A percentile compares a stretch with the other conserved stretches of the same genome.
Evolutionary conservation across 768 basidiomycete species (phyloP).

Genomic region (Phanerochaete sordida): DNA sequence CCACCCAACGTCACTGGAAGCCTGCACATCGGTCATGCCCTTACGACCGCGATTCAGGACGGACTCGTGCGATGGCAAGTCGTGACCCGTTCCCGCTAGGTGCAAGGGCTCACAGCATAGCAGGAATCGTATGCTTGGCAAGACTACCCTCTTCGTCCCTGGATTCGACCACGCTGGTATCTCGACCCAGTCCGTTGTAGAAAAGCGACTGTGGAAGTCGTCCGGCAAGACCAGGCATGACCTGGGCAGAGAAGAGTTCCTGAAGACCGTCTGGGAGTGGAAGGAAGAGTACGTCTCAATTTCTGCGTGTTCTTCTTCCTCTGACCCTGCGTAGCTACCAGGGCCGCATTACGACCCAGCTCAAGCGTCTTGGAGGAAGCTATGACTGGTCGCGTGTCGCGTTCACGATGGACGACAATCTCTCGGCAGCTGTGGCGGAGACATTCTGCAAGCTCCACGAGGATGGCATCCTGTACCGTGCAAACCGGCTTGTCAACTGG

Average conservation of each 20-base stretch:
- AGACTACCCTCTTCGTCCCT: conserved; percentile 84
- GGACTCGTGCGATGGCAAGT: conserved; percentile 81
- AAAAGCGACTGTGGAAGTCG: conserved; percentile 84
- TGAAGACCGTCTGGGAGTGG: conserved; percentile 93
- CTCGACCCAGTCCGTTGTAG: conserved; percentile 96
- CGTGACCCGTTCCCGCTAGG: neutral
- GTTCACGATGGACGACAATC: conserved; percentile 90
- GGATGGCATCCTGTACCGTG: conserved; percentile 89
- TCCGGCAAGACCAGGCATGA: conserved; percentile 86
- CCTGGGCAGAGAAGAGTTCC: conserved; percentile 89
- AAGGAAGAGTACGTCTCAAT: conserved; percentile 78
- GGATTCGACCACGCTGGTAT: conserved; percentile 99
- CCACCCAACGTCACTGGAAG: conserved; percentile 97
- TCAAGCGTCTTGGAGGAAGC: conserved; percentile 85
- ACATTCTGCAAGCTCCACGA: conserved; percentile 90
- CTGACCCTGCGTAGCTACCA: conserved; percentile 64
- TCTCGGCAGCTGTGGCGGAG: conserved; percentile 87
- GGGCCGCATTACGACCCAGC: conserved; percentile 84
- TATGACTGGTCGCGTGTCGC: conserved; percentile 94
- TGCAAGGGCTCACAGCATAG: neutral
- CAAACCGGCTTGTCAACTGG: conserved; percentile 97
- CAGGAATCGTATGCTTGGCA: conserved; percentile 96
- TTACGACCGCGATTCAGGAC: conserved; percentile 92
- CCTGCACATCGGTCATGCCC: conserved; percentile 92
- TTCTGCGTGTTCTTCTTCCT: neutral